Evolutionary conservation across 495 filamentous ascomycete species (phyloP), one percentile per base, ranked within the genome.

Genomic region (Xylaria cubensis): DNA sequence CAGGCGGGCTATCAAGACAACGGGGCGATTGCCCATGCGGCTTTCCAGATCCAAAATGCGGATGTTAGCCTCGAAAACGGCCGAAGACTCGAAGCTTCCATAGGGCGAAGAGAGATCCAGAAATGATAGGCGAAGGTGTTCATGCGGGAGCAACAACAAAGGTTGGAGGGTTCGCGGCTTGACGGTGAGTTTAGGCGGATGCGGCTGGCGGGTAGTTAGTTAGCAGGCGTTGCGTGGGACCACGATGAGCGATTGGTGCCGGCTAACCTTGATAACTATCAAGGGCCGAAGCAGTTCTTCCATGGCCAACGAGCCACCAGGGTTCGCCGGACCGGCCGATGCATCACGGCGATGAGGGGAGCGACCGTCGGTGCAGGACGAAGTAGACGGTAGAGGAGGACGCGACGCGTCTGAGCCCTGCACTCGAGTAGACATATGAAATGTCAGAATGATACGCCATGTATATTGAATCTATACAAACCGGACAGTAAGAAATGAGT

Each of bases 1-100:
- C 29, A 89, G 83, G 62, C 90, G 84, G 39, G 91, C 92, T 53
- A 94, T 86, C 12, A 97, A 87, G 1, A 97, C 85, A 46, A 84
- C 82, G 36, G 85, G 86, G 7, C 84, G 82, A 21, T 82, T 79
- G 66, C 81, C 80, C 71, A 84, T 79, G 17, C 86, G 87, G 36
- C 86, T 79, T 65, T 90, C 88, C 58, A 86, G 82, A 68, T 92
- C 90, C 29, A 93, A 78, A 34, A 88, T 85, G 56, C 88, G 88
- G 51, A 92, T 88, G 71, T 87, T 86, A 4, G 90, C 86, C 42
- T 87, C 86, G 78, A 89, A 92, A 29, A 87, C 79, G 29, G 87
- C 84, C 4, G 87, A 84, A 15, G 85, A 80, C 6, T 88, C 82
- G 36, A 89, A 80, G 48, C 80, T 80, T 64, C 83, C 85, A 42